Evolutionary conservation across 2,329 filamentous ascomycete species (phyloP), one percentile per base, ranked within the genome.

Genomic region (Hypomyces perniciosus): DNA sequence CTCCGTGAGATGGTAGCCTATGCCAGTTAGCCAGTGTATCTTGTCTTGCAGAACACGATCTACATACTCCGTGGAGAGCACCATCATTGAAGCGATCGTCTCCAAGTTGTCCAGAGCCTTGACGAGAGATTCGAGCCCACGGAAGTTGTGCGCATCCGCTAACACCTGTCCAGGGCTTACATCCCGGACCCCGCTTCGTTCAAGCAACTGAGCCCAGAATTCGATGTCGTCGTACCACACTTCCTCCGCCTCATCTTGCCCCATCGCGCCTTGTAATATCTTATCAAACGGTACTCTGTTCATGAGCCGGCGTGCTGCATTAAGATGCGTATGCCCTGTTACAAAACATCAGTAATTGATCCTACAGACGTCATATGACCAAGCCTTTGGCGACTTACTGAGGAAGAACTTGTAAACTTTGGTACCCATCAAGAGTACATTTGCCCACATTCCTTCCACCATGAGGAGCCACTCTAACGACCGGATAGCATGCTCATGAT

Each of bases 381-480:
- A 12, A 20, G 6, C 26, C 12, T 39, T 6, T 1, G 2, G 30
- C 8, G 34, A 79, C 89, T 75, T 80, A 95, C 90, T 79, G 43
- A 95, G 77, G 62, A 96, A 90, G 54, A 85, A 84, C 62, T 87
- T 87, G 70, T 96, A 89, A n/a, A 91, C 79, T 59, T 83, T 78
- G 30, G 81, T 80, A 39, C 89, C 83, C 50, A 83, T 76, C 13
- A 73, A 69, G 60, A 92, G 88, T 26, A 88, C 83, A 52, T 85
- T 76, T 12, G 78, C 73, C 84, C 86, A 91, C 49, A 87, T 78
- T 9, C 80, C 85, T 45, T 86, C 81, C 7, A 92, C 79, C 50
- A 88, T 77, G 52, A 88, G 72, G 65, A 92, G 84, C 91, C 92
- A 97, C 62, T 95, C 88, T 53, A 96, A 71, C 35, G 87, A 84